Evolutionary conservation across 2,329 filamentous ascomycete species (phyloP).

Genomic region (Xylaria sp.): DNA sequence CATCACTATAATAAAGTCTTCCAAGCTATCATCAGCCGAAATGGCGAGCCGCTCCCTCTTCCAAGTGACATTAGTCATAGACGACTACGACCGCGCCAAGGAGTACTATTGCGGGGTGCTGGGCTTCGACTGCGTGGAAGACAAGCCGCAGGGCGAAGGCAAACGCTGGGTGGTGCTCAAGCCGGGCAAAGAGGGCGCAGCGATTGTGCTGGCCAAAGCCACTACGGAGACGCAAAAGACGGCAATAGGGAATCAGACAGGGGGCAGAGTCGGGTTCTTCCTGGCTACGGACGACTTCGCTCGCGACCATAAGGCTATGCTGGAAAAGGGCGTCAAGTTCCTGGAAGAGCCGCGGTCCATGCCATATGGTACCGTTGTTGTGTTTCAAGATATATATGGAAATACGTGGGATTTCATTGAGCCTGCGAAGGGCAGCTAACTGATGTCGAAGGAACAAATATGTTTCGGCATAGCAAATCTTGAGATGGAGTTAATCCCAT

Average conservation of each 20-base stretch:
- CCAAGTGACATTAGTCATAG: slow-evolving; percentile 31
- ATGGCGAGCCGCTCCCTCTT: slow-evolving; percentile 33
- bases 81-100: slow-evolving; percentile 36
- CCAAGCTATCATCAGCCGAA: not conserved
- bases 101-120: slow-evolving; percentile 34
- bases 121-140: slow-evolving; percentile 29
- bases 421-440: slow-evolving; percentile 6
- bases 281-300: slow-evolving; percentile 33
- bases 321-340: slow-evolving; percentile 32
- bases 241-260: slow-evolving; percentile 29
- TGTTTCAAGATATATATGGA: slow-evolving; percentile 34
- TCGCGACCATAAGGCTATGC: slow-evolving; percentile 23
- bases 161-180: slow-evolving; percentile 33
- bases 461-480: not conserved
- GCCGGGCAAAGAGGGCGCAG: slow-evolving; percentile 28
- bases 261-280: slow-evolving; percentile 34
- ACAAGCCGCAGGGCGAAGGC: slow-evolving; percentile 24
- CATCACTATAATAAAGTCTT: not conserved
- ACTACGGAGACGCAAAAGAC: slow-evolving; percentile 26
- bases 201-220: slow-evolving; percentile 30
- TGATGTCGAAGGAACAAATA: not conserved
- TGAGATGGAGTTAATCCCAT: not conserved
- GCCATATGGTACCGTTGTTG: slow-evolving; percentile 31
- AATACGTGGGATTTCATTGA: slow-evolving; percentile 35
- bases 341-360: slow-evolving; percentile 29